These are phyloP conservation scores for Mrakia frigida DNA, from an alignment of 768 basidiomycete species.

Conservation along the genomic window DNA sequence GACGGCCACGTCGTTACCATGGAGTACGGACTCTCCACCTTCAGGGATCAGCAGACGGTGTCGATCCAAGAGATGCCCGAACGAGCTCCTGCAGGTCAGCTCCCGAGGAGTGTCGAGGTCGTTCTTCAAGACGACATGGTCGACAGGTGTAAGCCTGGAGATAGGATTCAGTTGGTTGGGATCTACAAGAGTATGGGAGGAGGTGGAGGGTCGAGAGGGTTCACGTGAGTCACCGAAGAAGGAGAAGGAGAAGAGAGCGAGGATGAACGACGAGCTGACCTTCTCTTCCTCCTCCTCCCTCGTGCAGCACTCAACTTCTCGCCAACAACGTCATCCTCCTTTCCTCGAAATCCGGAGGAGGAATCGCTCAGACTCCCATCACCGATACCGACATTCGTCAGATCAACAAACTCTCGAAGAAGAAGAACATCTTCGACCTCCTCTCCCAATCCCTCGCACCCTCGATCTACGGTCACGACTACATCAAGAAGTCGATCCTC, in stretches of 20 bases:
- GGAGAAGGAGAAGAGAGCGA: neutral
- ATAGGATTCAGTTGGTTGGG: constrained; percentile 93
- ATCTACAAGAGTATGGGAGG: constrained; percentile 91
- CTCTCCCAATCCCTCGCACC: constrained; percentile 93
- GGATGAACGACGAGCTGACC: neutral
- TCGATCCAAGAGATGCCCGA: constrained; percentile 99
- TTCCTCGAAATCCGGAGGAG: constrained; percentile 89
- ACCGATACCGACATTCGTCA: constrained; percentile 91
- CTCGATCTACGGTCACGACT: constrained; percentile 92
- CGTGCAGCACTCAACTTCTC: constrained; percentile 72
- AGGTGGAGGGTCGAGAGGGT: constrained; percentile 73
- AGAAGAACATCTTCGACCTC: constrained; percentile 75
- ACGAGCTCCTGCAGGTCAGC: constrained; percentile 91
- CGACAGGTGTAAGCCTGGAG: constrained; percentile 95
- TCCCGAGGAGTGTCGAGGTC: constrained; percentile 92
- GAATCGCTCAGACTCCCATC: constrained; percentile 84
- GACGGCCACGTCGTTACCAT: constrained; percentile 79
- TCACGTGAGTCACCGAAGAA: constrained; percentile 61
- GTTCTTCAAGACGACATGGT: constrained; percentile 95
- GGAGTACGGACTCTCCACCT: constrained; percentile 86
- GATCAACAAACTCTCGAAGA: constrained; percentile 89
- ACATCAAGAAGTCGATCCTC: constrained; percentile 89
- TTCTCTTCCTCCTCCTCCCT: neutral
- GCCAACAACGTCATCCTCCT: constrained; percentile 93
- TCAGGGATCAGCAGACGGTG: constrained; percentile 93